Evolutionary conservation across 192 early-diverging fungal species (phyloP).

Genomic region (Gamsiella multidivaricata): DNA sequence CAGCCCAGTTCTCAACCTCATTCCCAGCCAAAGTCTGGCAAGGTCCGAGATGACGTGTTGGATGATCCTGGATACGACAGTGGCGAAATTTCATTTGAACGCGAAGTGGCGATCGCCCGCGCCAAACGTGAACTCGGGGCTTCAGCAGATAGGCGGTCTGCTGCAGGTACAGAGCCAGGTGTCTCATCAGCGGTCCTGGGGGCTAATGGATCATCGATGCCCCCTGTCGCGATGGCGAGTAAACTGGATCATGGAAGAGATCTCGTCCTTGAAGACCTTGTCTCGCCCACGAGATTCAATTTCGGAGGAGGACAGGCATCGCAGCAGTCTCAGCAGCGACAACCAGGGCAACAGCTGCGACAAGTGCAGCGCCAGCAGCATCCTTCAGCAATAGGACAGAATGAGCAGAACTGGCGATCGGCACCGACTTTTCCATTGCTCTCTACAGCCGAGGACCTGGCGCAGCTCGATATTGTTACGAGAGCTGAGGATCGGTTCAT

Average conservation of each 20-base stretch:
- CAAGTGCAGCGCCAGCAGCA: background rate
- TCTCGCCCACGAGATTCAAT: conserved; percentile 14
- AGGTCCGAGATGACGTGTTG: background rate
- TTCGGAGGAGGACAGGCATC: conserved; percentile 1
- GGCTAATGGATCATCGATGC: background rate
- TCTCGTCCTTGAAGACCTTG: conserved; percentile 30
- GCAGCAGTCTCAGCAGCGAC: background rate
- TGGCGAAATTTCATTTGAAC: conserved; percentile 31
- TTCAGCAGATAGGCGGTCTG: background rate
- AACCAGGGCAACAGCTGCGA: background rate
- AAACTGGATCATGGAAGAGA: conserved; percentile 30
- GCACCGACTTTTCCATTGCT: background rate
- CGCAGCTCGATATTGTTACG: conserved; percentile 3
- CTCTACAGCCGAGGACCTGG: background rate
- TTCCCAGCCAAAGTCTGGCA: background rate
- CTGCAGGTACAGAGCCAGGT: background rate
- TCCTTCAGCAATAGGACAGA: background rate
- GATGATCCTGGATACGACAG: conserved; percentile 9
- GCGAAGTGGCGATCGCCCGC: conserved; percentile 30
- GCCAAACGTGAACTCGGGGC: conserved; percentile 22
- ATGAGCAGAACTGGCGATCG: background rate
- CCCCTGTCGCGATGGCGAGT: conserved; percentile 1
- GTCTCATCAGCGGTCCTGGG: too few species aligned
- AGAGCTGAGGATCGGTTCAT: conserved; percentile 25
- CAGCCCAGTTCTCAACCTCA: background rate